Evolutionary conservation across 495 filamentous ascomycete genomes (phyloP).

Genomic region (Xylaria curta): DNA sequence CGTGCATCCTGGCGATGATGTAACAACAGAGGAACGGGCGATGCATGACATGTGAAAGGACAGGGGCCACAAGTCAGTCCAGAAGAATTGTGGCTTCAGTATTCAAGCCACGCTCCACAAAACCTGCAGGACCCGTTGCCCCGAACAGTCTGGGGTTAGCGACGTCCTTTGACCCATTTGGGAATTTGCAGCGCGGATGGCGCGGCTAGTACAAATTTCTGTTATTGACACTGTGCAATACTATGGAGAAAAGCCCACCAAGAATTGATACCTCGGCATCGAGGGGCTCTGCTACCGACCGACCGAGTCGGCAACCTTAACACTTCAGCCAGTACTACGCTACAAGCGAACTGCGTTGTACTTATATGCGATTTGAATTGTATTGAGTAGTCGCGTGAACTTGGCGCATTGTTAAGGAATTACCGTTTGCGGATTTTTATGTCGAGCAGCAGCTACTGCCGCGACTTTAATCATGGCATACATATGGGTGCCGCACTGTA

Average conservation of each 20-base stretch:
- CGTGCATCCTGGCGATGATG: constrained; percentile 4
- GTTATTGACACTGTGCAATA: neutral
- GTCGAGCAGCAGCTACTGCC: neutral
- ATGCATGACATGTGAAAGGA: constrained; percentile 20
- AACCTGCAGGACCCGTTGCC: neutral
- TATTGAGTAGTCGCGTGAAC: neutral
- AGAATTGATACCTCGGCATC: constrained; percentile 37
- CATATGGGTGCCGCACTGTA: neutral
- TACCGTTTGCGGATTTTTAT: neutral
- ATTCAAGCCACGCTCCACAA: neutral
- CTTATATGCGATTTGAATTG: neutral
- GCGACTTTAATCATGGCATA: neutral
- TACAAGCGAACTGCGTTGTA: neutral
- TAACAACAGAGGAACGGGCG: neutral
- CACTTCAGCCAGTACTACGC: neutral
- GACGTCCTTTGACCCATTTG: constrained; percentile 9
- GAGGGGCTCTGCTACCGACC: constrained; percentile 18
- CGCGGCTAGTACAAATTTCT: constrained; percentile 3
- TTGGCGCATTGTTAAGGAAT: neutral
- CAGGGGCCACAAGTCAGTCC: neutral
- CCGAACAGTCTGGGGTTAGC: constrained; percentile 15
- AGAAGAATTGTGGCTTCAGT: neutral
- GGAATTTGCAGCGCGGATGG: neutral
- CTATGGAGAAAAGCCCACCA: constrained; percentile 17
- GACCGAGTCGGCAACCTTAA: neutral